Evolutionary conservation across 257 asterid genomes (phyloP).

Genomic region (Vinca minor): DNA sequence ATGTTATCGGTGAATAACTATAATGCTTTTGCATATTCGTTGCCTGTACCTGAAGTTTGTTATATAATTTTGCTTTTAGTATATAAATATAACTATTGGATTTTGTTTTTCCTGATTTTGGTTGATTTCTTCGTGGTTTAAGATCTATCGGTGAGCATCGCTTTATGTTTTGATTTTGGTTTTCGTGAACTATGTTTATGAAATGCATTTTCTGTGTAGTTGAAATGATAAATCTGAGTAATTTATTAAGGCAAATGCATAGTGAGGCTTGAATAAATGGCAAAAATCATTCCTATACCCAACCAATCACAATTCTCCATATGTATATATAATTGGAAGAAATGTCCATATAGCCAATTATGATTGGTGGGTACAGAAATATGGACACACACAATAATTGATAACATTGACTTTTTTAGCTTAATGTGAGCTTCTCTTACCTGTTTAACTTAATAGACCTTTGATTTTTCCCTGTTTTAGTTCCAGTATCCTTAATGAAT

Average conservation of each 20-base stretch:
- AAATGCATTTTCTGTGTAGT: neutral
- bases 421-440: too few species aligned
- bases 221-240: neutral
- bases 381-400: too few species aligned
- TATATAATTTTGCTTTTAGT: neutral
- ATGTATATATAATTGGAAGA: too few species aligned
- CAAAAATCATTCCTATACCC: too few species aligned
- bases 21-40: neutral
- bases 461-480: neutral
- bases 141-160: neutral
- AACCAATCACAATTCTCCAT: too few species aligned
- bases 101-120: neutral
- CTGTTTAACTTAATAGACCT: neutral
- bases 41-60: neutral
- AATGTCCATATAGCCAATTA: too few species aligned
- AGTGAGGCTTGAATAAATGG: too few species aligned
- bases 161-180: neutral
- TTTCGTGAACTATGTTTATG: neutral
- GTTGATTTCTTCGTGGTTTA: neutral
- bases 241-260: neutral
- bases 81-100: neutral
- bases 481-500: neutral
- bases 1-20: too few species aligned
- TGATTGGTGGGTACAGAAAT: too few species aligned
- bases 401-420: too few species aligned